Base-by-base conservation (phyloP, 1,284 basidiomycete species). In the Sporisorium sorghi region DNA sequence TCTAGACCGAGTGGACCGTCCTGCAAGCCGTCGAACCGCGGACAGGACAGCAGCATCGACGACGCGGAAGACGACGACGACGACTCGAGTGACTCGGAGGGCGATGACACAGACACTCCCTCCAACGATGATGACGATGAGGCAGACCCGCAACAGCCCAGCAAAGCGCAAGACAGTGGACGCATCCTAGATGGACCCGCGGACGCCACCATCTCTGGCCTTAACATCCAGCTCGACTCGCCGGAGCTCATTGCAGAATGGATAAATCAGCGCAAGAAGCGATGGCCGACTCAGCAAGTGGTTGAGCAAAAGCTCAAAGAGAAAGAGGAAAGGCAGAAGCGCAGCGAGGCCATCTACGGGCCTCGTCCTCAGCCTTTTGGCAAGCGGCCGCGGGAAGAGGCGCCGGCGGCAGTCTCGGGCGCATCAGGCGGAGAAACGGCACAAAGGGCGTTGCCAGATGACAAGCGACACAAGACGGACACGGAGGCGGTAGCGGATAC, bases 211-310 rank as follows among this genome's bases (percentile, higher is more conserved):
- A 83, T 84, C 17, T 49, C 73, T 10, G 83, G 83, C 5, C 80
- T 84, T 42, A 84, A 82, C 50, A 83, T 84, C 40, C 68, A 69
- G 46, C 74, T 84, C 23, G 58, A 78, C 58, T 79, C 81, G 24
- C 82, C 82, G 2, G 78, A 81, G 56, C 74, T 84, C 21, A 69
- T 83, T 30, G 73, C 68, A n/a, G 74, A 83, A 39, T 84, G 83
- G 83, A 76, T 81, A 44, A 64, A 56, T n/a, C 81, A 84, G 56
- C 66, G 83, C 17, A 76, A 77, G 49, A 84, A 84, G 48, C 67
- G 83, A 28, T 84, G 77, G 73, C 83, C 83, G 0, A 83, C 76
- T 0, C 63, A 62, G 11, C 50, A 60, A 0, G 75, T 77, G 11
- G 75, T 84, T 4, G 67, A 73, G 51, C 53, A 80, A 51, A 83